A percentile compares a stretch with the other conserved stretches of the same genome.
Evolutionary conservation across 495 filamentous ascomycete species (phyloP).

Genomic region (Rhypophila decipiens): DNA sequence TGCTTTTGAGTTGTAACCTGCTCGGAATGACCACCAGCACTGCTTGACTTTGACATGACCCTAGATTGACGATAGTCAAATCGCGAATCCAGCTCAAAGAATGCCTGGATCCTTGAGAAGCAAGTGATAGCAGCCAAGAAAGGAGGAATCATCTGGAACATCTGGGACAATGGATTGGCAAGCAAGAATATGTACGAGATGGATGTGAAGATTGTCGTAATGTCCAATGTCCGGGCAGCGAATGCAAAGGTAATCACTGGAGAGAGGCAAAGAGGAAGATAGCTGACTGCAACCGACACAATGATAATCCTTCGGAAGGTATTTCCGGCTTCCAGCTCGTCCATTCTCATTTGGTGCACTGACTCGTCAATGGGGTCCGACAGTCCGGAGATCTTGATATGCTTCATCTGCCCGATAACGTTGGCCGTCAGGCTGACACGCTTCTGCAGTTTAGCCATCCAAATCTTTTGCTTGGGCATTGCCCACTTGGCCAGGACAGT

Average conservation of each 20-base stretch:
- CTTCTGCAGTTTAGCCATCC: slow-evolving; percentile 33
- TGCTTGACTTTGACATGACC: neutral
- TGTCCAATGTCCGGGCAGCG: slow-evolving; percentile 37
- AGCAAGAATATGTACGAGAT: slow-evolving; percentile 57
- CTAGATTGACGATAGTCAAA: slow-evolving; percentile 13
- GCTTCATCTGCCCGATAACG: slow-evolving; percentile 41
- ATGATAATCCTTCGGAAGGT: slow-evolving; percentile 22
- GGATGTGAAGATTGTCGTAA: slow-evolving; percentile 52
- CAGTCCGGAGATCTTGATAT: slow-evolving; percentile 41
- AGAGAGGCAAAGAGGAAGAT: slow-evolving; percentile 42
- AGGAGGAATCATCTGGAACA: slow-evolving; percentile 52
- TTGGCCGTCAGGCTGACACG: slow-evolving; percentile 36
- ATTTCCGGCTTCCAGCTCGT: slow-evolving; percentile 33
- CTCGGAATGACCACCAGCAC: no score
- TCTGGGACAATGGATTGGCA: slow-evolving; percentile 44
- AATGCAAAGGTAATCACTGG: slow-evolving; percentile 36
- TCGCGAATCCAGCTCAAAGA: slow-evolving; percentile 12
- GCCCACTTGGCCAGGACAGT: slow-evolving; percentile 17
- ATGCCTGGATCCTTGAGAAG: slow-evolving; percentile 48
- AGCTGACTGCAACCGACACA: slow-evolving; percentile 32
- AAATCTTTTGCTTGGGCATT: slow-evolving; percentile 30
- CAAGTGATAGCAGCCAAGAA: slow-evolving; percentile 51
- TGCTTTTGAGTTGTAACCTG: no score
- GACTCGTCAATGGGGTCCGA: slow-evolving; percentile 22
- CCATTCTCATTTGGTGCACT: slow-evolving; percentile 33